Conservation (phyloP, 1,284 basidiomycete species). For the Trametes hirsuta region DNA sequence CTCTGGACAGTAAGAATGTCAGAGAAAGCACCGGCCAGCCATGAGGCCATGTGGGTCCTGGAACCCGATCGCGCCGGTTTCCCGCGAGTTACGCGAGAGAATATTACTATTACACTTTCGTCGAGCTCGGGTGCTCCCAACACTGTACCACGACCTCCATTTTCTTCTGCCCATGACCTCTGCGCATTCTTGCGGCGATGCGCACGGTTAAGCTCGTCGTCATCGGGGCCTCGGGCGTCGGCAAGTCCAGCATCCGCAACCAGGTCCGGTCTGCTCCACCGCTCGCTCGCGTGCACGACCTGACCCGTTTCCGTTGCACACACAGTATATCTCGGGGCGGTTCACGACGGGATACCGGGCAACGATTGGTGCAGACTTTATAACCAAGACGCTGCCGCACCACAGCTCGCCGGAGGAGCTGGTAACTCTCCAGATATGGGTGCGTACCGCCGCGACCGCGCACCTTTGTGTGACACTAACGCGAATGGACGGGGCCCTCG, state of each 20-base stretch:
- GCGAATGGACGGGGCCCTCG: neutral
- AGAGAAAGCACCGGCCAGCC: no score
- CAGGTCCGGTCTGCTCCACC: slow-evolving; percentile 50
- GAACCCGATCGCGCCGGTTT: no score
- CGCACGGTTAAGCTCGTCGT: slow-evolving; percentile 77
- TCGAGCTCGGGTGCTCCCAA: neutral
- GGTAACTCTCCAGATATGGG: slow-evolving; percentile 81
- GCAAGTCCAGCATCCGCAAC: slow-evolving; percentile 73
- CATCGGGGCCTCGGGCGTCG: slow-evolving; percentile 76
- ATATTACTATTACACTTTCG: neutral
- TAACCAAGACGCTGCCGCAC: slow-evolving; percentile 70
- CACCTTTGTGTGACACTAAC: neutral
- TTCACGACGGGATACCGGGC: slow-evolving; percentile 79
- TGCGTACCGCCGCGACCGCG: slow-evolving; percentile 38
- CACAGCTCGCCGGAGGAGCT: slow-evolving; percentile 53
- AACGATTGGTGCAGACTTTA: slow-evolving; percentile 85
- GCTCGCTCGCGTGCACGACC: neutral
- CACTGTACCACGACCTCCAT: slow-evolving; percentile 1
- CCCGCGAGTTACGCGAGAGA: neutral
- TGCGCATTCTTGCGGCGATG: slow-evolving; percentile 40
- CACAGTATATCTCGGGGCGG: slow-evolving; percentile 71
- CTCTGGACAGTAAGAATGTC: no score
- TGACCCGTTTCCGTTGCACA: neutral
- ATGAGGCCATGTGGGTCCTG: no score
- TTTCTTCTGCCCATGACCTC: slow-evolving; percentile 22